phyloP scores from a whole-genome alignment of 2,329 filamentous ascomycete genomes.

The Blastomyces parvus region DNA sequence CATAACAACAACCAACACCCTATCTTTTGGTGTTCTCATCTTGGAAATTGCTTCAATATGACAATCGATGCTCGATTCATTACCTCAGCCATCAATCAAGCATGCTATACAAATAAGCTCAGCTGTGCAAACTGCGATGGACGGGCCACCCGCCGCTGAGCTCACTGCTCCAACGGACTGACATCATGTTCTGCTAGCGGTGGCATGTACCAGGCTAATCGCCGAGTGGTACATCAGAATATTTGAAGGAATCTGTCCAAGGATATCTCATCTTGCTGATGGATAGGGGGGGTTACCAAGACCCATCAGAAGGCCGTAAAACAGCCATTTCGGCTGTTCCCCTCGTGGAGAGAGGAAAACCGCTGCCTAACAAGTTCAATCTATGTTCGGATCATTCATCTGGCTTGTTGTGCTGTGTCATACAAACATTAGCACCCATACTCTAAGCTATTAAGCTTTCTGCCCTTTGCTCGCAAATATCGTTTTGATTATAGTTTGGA shows the following conservation, averaged over 20 bases:
- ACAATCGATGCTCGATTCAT: not conserved
- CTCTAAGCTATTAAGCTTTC: not conserved
- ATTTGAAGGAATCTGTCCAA: not conserved
- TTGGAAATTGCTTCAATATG: not conserved
- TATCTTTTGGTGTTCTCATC: not conserved
- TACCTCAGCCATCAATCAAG: not conserved
- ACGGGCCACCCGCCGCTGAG: not conserved
- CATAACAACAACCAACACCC: not conserved
- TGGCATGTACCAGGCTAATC: not conserved
- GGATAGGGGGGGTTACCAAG: not conserved
- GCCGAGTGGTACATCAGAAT: not conserved
- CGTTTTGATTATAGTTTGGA: not conserved
- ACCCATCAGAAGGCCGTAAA: not conserved
- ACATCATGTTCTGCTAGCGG: not conserved
- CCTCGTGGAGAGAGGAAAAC: not conserved
- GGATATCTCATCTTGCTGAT: not conserved
- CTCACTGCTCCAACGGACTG: not conserved
- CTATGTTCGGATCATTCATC: not conserved
- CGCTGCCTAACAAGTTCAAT: not conserved
- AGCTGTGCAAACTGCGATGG: not conserved
- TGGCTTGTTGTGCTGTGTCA: not conserved
- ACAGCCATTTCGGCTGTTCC: not conserved
- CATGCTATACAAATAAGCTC: not conserved
- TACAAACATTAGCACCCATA: slow-evolving; percentile 5
- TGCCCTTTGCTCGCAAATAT: not conserved